Percentiles rank a stretch among this genome's conserved stretches.
Conservation (phyloP, 2,329 filamentous ascomycete species). For the Myriosclerotinia duriaeana region DNA sequence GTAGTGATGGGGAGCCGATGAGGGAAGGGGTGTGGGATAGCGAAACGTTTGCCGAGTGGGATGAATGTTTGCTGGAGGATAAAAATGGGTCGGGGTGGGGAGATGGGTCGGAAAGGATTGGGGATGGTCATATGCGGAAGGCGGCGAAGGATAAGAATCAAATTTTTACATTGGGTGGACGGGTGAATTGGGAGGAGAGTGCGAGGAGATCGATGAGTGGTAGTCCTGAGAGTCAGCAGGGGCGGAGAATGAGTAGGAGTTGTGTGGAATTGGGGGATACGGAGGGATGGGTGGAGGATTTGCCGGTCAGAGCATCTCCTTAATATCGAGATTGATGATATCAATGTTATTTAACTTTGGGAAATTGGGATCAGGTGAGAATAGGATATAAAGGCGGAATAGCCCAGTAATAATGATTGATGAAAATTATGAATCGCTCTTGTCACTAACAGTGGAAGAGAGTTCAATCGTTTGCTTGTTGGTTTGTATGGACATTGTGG, state of each 20-base stretch:
- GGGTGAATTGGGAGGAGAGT: not conserved
- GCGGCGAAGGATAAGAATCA: conserved; percentile 15
- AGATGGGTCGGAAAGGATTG: conserved; percentile 7
- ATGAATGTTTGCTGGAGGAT: conserved; percentile 2
- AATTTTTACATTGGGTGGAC: not conserved
- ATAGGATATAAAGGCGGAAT: not conserved
- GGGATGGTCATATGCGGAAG: conserved; percentile 15
- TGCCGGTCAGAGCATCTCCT: not conserved
- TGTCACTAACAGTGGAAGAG: not conserved
- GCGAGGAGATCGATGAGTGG: not conserved
- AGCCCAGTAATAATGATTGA: not conserved
- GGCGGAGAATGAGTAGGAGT: not conserved
- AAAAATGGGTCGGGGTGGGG: conserved; percentile 2
- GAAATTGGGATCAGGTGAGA: not conserved
- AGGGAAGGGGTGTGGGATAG: conserved; percentile 20
- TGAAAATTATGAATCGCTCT: not conserved
- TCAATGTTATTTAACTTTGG: not conserved
- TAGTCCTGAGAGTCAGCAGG: not conserved
- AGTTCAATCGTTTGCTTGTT: too few species aligned
- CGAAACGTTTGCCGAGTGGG: conserved; percentile 5
- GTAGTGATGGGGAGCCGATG: conserved; percentile 14
- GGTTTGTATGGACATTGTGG: too few species aligned
- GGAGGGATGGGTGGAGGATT: not conserved
- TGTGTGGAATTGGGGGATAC: not conserved
- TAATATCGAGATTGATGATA: not conserved